phyloP scores from a whole-genome alignment of 768 basidiomycete species.

The Mycena latifolia region DNA sequence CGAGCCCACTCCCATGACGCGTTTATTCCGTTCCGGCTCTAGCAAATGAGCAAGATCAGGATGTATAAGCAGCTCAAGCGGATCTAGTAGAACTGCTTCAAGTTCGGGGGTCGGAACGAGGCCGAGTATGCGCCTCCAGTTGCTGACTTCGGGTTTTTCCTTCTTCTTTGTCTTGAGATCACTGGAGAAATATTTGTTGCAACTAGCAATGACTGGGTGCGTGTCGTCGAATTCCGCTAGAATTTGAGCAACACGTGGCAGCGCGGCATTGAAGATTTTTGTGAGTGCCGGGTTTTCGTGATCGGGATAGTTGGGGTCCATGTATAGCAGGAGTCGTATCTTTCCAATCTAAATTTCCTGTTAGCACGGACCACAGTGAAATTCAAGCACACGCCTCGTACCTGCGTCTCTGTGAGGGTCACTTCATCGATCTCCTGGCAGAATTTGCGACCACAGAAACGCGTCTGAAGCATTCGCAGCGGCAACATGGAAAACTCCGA shows the following conservation, averaged over 20 bases:
- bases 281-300: neutral
- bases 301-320: neutral
- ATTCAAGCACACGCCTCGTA: neutral
- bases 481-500: neutral
- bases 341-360: conserved; percentile 2
- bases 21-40: neutral
- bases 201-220: neutral
- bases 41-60: neutral
- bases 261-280: neutral
- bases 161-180: neutral
- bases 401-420: neutral
- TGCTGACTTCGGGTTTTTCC: neutral
- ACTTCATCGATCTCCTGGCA: neutral
- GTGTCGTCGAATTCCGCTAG: neutral
- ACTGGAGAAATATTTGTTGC: neutral
- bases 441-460: conserved; percentile 3
- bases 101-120: conserved; percentile 12
- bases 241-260: neutral
- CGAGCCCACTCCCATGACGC: conserved; percentile 9
- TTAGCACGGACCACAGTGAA: too few species aligned
- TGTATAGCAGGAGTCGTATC: conserved; percentile 7
- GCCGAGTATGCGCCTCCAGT: neutral
- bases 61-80: neutral
- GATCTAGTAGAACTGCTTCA: neutral
- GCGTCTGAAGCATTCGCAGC: neutral